Base-by-base conservation (phyloP, 225 moss, liverwort and hornwort genomes). In the Lunularia cruciata region DNA sequence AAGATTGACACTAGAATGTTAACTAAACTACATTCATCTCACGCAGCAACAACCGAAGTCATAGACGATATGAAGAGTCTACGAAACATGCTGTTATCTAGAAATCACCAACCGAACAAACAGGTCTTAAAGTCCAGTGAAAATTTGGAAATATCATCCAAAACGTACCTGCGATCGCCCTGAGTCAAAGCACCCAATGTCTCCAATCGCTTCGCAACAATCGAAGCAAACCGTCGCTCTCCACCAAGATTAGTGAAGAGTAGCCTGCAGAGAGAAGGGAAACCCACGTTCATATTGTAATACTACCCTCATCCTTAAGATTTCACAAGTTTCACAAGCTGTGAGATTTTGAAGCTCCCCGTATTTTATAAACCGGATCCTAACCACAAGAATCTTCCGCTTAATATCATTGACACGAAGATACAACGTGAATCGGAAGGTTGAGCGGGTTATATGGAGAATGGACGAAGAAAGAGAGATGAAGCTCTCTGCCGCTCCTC, bases 231-330 rank as follows among this genome's bases (percentile, higher is more conserved):
- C 63, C 98, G 85, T 42, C 89, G 77, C 72, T 99, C 98, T 76
- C 98, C 98, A 74, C 98, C 98, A 71, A 99, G 91, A 77, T 91
- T 99, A 54, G 98, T 99, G 51, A 99, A 93, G 0, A 99, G 71
- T 71, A 99, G 69, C 71, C 92, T 92, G 84, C 36, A 38, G 3
- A 52, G 12, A n/a, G 33, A 5, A 8, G 9, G 25, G 5, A 14
- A 43, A 47, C 57, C 10, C 14, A 20, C 51, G n/a, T 51, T 38
- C n/a, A 20, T 3, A 60, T 10, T 60, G 8, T 22, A 6, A 20
- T 0, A 38, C 8, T 38, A n/a, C 37, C 59, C 10, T 28, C n/a
- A 20, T n/a, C n/a, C n/a, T n/a, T n/a, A n/a, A n/a, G n/a, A n/a
- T n/a, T n/a, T n/a, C n/a, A n/a, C n/a, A n/a, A n/a, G n/a, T n/a